Evolutionary conservation across 306 rosid species (phyloP), one percentile per base, ranked within the genome.

Genomic region (Vachellia pachyceras): DNA sequence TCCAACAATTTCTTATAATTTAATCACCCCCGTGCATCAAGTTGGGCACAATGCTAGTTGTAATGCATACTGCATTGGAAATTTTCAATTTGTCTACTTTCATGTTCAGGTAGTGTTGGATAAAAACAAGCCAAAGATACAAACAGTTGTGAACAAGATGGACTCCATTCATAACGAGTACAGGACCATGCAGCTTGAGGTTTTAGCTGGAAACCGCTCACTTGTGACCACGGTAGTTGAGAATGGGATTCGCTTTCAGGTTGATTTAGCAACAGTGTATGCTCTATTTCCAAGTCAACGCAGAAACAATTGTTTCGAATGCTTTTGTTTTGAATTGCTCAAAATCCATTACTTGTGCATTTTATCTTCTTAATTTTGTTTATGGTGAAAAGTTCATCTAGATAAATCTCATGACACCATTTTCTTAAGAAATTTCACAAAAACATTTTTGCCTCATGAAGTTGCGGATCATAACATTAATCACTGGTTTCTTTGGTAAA

Each of bases 111-210:
- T 95, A 46, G 85, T 93, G 84, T 88, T 95, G 82, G 99, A 95
- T 85, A 95, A 93, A 86, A 88, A 93, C 84, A 88, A 83, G 86
- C 99, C 99, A 78, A 90, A 89, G 89, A 87, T 95, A 81, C 87
- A 88, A 86, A 93, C 99, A 39, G 97, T 95, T 58, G 97, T 90
- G 82, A 93, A 95, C 85, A 95, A 95, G 87, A 86, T 82, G 71
- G 94, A 95, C 79, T 82, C 87, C 58, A 95, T 95, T 85, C 83
- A 91, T 69, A 91, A 95, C 54, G 97, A 91, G 83, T 93, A 91
- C 92, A 90, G 97, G 88, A 95, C 96, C 75, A 95, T 95, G 99
- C 97, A 88, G 88, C 94, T 95, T 65, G 97, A 95, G 80, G 96
- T 95, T 87, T 90, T 95, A 70, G 96, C 97, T 45, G 99, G 99